These are phyloP conservation scores for Cyclocybe cylindracea DNA, from an alignment of 768 basidiomycete genomes.

Conservation along the genomic window DNA sequence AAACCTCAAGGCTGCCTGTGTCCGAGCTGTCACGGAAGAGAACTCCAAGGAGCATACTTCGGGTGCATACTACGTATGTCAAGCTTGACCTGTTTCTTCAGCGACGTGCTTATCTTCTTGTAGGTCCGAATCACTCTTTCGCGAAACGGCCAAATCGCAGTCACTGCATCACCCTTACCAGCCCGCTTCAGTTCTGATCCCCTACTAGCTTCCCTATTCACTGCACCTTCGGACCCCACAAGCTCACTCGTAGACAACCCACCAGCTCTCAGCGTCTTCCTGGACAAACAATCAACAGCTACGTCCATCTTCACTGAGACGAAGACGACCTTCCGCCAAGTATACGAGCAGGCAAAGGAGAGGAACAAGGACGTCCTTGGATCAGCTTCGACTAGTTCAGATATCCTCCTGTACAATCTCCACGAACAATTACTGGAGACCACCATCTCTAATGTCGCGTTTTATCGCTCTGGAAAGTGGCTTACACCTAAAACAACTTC, in stretches of 20 bases:
- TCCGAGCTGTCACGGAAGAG: slow-evolving; percentile 38
- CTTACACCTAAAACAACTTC: slow-evolving; percentile 59
- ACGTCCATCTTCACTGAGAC: slow-evolving; percentile 61
- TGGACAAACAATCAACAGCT: slow-evolving; percentile 58
- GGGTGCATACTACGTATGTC: slow-evolving; percentile 33
- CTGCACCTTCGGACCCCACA: slow-evolving; percentile 18
- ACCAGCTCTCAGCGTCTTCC: slow-evolving; percentile 39
- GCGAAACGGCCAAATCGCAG: slow-evolving; percentile 37
- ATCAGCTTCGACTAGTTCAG: slow-evolving; percentile 34
- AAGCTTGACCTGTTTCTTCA: neutral
- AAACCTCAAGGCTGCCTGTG: slow-evolving; percentile 44
- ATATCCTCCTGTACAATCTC: slow-evolving; percentile 67
- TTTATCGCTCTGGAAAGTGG: slow-evolving; percentile 60
- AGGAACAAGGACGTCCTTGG: slow-evolving; percentile 44
- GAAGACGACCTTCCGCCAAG: slow-evolving; percentile 66
- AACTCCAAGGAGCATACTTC: slow-evolving; percentile 14
- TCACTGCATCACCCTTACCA: slow-evolving; percentile 29
- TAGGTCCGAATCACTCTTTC: slow-evolving; percentile 57
- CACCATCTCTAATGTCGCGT: slow-evolving; percentile 71
- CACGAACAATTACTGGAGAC: slow-evolving; percentile 58
- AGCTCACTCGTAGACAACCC: slow-evolving; percentile 16
- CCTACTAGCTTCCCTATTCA: slow-evolving; percentile 34
- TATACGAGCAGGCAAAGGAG: slow-evolving; percentile 65
- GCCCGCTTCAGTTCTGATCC: slow-evolving; percentile 39
- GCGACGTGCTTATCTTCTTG: neutral